phyloP scores from a whole-genome alignment of 139 green algal genomes.

The Chlamydomonas applanata region DNA sequence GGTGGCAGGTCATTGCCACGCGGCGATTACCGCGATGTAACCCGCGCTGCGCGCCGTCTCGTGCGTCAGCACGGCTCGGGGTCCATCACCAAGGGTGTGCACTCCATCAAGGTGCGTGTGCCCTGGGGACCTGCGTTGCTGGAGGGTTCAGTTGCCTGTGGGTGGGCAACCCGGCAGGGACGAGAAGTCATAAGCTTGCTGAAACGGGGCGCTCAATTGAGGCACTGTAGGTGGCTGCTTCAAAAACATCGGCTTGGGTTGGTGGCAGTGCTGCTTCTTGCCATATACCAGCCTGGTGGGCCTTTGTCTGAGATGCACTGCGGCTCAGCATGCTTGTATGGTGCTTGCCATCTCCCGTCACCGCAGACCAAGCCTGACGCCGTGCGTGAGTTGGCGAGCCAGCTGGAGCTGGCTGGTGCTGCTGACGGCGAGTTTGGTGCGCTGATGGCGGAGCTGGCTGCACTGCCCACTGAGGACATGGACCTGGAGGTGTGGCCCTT shows the following conservation, averaged over 20 bases:
- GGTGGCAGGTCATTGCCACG: slow-evolving; percentile 25
- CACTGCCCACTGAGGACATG: slow-evolving; percentile 10
- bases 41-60: slow-evolving; percentile 37
- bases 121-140: no score
- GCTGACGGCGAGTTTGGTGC: not conserved
- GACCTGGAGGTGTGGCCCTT: not conserved
- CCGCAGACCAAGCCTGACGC: not conserved
- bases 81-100: slow-evolving; percentile 35
- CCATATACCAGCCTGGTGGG: not conserved
- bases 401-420: slow-evolving; percentile 18
- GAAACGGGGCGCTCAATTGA: no score
- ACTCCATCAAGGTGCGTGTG: not conserved
- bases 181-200: no score
- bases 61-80: slow-evolving; percentile 51
- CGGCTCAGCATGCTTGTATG: no score
- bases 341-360: no score
- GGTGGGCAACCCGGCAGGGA: no score
- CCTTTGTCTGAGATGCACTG: no score
- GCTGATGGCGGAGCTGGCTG: slow-evolving; percentile 18
- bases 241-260: no score
- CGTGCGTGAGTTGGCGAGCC: slow-evolving; percentile 11
- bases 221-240: no score
- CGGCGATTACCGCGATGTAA: slow-evolving; percentile 43
- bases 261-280: no score
- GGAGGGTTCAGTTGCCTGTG: no score